Evolutionary conservation across 2,329 filamentous ascomycete genomes (phyloP).

Genomic region (Verticillium alfalfae): DNA sequence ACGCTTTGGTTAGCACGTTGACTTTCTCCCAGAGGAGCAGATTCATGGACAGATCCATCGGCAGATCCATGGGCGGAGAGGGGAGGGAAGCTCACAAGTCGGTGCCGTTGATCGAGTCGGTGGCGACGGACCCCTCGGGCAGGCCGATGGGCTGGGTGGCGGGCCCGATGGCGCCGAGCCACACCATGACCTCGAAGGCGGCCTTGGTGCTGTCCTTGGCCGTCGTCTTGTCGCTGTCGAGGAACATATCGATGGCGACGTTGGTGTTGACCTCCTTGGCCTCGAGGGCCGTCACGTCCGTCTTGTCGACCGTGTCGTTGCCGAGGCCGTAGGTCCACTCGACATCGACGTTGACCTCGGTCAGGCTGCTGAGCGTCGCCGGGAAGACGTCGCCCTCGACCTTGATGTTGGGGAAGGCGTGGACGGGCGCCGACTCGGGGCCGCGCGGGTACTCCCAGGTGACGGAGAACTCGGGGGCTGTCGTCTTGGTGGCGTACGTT

Average conservation of each 20-base stretch:
- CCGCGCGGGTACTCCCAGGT: slow-evolving; percentile 46
- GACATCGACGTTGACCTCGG: slow-evolving; percentile 35
- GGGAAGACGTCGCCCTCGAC: slow-evolving; percentile 39
- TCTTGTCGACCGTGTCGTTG: slow-evolving; percentile 27
- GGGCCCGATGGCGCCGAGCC: slow-evolving; percentile 42
- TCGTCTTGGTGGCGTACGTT: slow-evolving; percentile 38
- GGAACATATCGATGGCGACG: slow-evolving; percentile 55
- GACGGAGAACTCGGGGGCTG: slow-evolving; percentile 43
- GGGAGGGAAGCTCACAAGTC: slow-evolving; percentile 28
- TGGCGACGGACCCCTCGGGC: slow-evolving; percentile 21
- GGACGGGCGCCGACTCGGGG: slow-evolving; percentile 37
- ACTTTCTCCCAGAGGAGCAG: background rate
- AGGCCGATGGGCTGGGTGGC: slow-evolving; percentile 43
- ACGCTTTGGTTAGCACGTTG: too few relatives aligned
- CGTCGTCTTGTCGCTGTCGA: slow-evolving; percentile 36
- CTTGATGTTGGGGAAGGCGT: slow-evolving; percentile 50
- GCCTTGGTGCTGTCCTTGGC: slow-evolving; percentile 35
- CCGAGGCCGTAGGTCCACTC: slow-evolving; percentile 45
- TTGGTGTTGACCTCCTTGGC: slow-evolving; percentile 41
- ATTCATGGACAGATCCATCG: background rate
- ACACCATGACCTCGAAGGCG: slow-evolving; percentile 51
- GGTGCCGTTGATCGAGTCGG: slow-evolving; percentile 30
- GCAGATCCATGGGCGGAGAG: background rate
- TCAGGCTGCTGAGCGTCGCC: slow-evolving; percentile 28
- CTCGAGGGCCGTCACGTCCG: slow-evolving; percentile 25